Evolutionary conservation across 805 yeast genomes (phyloP).

Genomic region (Monosporozyma unispora): DNA sequence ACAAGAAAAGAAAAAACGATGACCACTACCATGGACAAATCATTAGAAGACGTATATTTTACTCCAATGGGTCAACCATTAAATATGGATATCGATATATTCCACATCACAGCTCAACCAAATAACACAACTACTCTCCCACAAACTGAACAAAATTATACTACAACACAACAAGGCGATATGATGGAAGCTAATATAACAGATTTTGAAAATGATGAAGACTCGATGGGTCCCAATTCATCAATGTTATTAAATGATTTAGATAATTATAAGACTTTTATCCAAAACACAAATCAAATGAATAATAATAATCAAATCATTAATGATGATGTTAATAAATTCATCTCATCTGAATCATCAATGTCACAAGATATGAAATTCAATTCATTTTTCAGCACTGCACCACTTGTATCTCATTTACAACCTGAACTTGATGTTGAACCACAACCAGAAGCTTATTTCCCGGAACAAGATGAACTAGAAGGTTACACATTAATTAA

Average conservation of each 20-base stretch:
- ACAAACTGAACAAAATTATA: not conserved
- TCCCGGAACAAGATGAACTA: constrained; percentile 31
- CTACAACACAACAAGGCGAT: not conserved
- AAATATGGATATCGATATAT: not conserved
- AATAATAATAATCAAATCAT: too few species aligned
- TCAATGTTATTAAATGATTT: not conserved
- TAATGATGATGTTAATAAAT: not conserved
- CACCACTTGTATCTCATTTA: not conserved
- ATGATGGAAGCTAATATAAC: not conserved
- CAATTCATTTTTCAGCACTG: not conserved
- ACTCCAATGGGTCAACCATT: not conserved
- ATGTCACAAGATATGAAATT: not conserved
- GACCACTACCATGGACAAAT: not conserved
- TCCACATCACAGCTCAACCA: not conserved
- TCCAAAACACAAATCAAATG: not conserved
- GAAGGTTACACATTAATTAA: constrained; percentile 33
- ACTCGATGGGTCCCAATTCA: not conserved
- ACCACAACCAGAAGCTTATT: constrained; percentile 5
- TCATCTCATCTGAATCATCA: not conserved
- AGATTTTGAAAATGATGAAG: not conserved
- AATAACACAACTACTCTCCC: not conserved
- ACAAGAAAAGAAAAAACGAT: too few species aligned
- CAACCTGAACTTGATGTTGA: not conserved
- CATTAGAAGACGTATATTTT: not conserved
- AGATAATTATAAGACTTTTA: not conserved